These are phyloP conservation scores for Penicillium waksmanii DNA, from an alignment of 495 filamentous ascomycete species.

Conservation along the genomic window DNA sequence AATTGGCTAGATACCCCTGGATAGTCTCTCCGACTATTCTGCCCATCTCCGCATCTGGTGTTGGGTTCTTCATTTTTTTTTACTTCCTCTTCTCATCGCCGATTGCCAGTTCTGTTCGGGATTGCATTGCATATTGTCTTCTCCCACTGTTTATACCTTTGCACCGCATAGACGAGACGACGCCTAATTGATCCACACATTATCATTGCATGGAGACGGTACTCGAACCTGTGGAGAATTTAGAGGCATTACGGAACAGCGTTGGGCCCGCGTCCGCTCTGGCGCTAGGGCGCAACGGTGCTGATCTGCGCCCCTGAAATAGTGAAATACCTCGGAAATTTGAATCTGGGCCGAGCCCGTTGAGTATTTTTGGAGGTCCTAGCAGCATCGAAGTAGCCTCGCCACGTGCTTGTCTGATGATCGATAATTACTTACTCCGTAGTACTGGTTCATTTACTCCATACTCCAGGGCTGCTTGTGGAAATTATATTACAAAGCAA, in stretches of 20 bases:
- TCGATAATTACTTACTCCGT: too few species aligned
- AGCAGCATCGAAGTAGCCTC: too few species aligned
- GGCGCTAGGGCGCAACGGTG: conserved; percentile 17
- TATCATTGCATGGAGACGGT: conserved; percentile 2
- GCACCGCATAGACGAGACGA: conserved; percentile 7
- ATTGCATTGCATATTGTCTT: conserved; percentile 20
- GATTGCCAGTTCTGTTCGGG: conserved; percentile 22
- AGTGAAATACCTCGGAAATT: neutral
- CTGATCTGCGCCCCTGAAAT: conserved; percentile 25
- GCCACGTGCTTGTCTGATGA: neutral
- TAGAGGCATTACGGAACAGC: neutral
- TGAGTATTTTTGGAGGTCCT: neutral
- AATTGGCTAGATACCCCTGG: conserved; percentile 40
- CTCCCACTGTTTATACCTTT: neutral
- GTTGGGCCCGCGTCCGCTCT: neutral
- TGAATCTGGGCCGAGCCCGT: neutral
- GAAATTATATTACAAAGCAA: too few species aligned
- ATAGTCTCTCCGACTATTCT: conserved; percentile 29
- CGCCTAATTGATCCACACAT: conserved; percentile 3
- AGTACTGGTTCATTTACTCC: too few species aligned
- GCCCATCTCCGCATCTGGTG: conserved; percentile 26
- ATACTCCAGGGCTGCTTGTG: too few species aligned
- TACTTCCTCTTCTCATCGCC: conserved; percentile 14
- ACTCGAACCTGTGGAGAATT: conserved; percentile 3
- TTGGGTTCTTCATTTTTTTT: conserved; percentile 19